Evolutionary conservation across 2,329 filamentous ascomycete genomes (phyloP), one percentile per base, ranked within the genome.

Genomic region (Calonectria ilicicola): DNA sequence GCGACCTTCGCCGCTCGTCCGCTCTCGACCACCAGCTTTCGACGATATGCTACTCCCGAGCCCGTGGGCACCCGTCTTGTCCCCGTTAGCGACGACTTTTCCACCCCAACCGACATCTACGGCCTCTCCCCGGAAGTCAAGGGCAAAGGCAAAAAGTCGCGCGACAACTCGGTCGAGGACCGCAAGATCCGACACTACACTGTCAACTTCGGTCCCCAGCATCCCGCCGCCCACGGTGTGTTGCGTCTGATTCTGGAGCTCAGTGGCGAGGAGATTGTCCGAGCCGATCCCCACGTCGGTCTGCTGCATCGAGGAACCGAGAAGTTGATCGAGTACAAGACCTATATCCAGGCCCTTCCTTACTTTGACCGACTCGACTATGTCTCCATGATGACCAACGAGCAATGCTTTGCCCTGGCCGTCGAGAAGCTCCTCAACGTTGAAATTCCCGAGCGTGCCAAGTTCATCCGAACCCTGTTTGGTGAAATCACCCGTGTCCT

Each of bases 301-400:
- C 89, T 99, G 85, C 91, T 99, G 82, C 97, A 99, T 86, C 93
- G 97, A 81, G 97, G 97, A 79, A 99, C 97, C 75, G 97, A 99
- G 90, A 99, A 99, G 91, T 92, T 99, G 87, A 98, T 98, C 87
- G 97, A 99, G 90, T 99, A 99, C 91, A 98, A 98, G 91, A 98
- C 96, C 80, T 99, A 99, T 84, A 91, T 98, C 82, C 97, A 99
- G 89, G 97, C 97, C 70, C 89, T 99, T 83, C 97, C 97, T 69
- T 99, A 99, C 89, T 99, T 99, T 84, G 97, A 99, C 87, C 95
- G 97, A 80, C 90, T 99, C 85, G 97, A 99, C 87, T 99, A 99
- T 86, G 96, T 98, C 80, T 98, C 95, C 81, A 99, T 99, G 97
- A 99, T 99, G 97, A 99, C 97, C 82, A 99, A 99, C 86, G 97